Conservation (phyloP, 805 yeast genomes). For the Lipomyces starkeyi region DNA sequence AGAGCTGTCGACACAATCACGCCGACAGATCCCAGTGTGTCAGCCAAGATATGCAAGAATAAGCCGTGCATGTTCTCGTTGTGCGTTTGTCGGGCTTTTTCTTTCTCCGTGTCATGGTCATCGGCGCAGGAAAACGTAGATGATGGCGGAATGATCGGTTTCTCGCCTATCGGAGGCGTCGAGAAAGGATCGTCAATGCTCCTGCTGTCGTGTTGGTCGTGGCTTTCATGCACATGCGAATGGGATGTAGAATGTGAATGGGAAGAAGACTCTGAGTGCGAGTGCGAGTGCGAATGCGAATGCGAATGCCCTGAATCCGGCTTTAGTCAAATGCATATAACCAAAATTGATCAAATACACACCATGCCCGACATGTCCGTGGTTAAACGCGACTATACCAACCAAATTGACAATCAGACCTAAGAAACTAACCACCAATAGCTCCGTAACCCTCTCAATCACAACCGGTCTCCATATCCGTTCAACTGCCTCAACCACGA, state of each 20-base stretch:
- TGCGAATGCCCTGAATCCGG: constrained; percentile 21
- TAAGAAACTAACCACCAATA: constrained; percentile 78
- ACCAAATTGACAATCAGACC: constrained; percentile 89
- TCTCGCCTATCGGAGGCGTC: background rate
- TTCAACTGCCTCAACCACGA: constrained; percentile 83
- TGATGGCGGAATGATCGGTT: constrained; percentile 5
- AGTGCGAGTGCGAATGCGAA: constrained; percentile 26
- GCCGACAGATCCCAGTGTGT: constrained; percentile 95
- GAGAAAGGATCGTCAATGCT: constrained; percentile 9
- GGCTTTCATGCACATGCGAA: constrained; percentile 39
- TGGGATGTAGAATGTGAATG: constrained; percentile 41
- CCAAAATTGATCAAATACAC: background rate
- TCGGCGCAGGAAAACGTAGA: constrained; percentile 5
- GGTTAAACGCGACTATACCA: constrained; percentile 94
- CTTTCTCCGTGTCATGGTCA: constrained; percentile 32
- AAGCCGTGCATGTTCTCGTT: constrained; percentile 90
- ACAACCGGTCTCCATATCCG: constrained; percentile 78
- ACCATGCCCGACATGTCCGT: constrained; percentile 65
- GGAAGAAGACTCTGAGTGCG: constrained; percentile 15
- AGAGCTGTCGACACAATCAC: constrained; percentile 89
- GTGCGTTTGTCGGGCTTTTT: constrained; percentile 37
- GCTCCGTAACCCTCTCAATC: constrained; percentile 79
- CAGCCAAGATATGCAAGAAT: constrained; percentile 91
- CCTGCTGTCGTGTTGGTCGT: constrained; percentile 44
- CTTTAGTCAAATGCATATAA: background rate